Percentiles rank a stretch among this genome's conserved stretches.
These are phyloP conservation scores for Aspergillus carlsbadensis DNA, from an alignment of 495 filamentous ascomycete genomes.

Conservation along the genomic window DNA sequence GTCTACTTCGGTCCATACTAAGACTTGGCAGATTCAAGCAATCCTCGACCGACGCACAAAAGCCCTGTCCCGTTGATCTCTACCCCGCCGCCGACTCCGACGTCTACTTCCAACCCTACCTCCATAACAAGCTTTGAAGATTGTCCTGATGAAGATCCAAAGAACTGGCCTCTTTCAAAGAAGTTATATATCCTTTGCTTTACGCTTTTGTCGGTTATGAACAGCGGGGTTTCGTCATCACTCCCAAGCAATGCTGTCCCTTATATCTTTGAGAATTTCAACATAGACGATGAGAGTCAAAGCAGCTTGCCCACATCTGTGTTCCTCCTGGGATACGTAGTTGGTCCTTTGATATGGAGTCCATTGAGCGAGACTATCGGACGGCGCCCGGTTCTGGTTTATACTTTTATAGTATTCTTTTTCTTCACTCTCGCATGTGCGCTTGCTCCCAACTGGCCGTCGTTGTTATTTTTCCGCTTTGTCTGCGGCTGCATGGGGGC, in stretches of 20 bases:
- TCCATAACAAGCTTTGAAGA: constrained; percentile 7
- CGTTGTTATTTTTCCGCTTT: constrained; percentile 66
- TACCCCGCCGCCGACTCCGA: neutral
- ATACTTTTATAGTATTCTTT: constrained; percentile 61
- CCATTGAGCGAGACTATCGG: constrained; percentile 72
- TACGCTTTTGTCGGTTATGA: constrained; percentile 62
- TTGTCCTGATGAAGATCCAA: constrained; percentile 7
- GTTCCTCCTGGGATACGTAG: constrained; percentile 68
- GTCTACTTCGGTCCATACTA: neutral
- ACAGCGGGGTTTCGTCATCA: constrained; percentile 68
- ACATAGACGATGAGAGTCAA: constrained; percentile 36
- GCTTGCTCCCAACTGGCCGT: constrained; percentile 64
- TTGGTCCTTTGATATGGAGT: constrained; percentile 65
- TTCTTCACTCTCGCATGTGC: constrained; percentile 69
- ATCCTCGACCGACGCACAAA: too few species aligned
- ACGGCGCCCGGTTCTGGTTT: constrained; percentile 59
- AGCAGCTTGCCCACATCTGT: constrained; percentile 72
- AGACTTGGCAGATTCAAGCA: too few species aligned
- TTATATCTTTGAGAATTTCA: constrained; percentile 45
- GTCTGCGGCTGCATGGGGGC: constrained; percentile 64
- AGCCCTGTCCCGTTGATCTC: too few species aligned
- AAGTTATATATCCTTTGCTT: constrained; percentile 59
- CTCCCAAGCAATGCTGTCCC: constrained; percentile 65
- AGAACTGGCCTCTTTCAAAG: constrained; percentile 32
- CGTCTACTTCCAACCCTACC: neutral